Conservation (phyloP, 2,329 filamentous ascomycete species). For the Plectosphaerella sp. region DNA sequence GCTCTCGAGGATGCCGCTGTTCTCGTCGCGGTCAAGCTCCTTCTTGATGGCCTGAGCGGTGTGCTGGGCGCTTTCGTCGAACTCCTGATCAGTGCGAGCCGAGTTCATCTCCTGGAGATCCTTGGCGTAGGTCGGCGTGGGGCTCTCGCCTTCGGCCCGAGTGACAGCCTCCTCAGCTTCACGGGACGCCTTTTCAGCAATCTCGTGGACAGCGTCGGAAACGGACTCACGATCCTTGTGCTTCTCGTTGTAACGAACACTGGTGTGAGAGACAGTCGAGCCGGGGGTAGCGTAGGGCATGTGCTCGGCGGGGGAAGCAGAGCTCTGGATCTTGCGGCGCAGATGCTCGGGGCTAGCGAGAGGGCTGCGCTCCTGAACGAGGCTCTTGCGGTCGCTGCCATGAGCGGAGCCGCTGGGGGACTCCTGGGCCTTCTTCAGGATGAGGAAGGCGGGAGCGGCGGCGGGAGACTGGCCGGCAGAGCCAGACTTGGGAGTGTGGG, state of each 20-base stretch:
- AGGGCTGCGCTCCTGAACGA: conserved; percentile 37
- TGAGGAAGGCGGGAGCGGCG: conserved; percentile 36
- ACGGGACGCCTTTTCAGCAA: conserved; percentile 49
- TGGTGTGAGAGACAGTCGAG: conserved; percentile 11
- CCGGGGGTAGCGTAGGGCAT: conserved; percentile 11
- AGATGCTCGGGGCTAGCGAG: conserved; percentile 39
- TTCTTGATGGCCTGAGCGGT: conserved; percentile 46
- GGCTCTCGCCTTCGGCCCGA: conserved; percentile 49
- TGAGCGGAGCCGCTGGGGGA: conserved; percentile 31
- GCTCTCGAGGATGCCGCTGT: conserved; percentile 48
- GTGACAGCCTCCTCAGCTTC: conserved; percentile 63
- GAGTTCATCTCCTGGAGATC: conserved; percentile 45
- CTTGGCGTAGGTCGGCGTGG: conserved; percentile 47
- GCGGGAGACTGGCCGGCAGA: conserved; percentile 26
- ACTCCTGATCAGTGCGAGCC: conserved; percentile 49
- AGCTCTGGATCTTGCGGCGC: conserved; percentile 31
- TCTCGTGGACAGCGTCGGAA: conserved; percentile 61
- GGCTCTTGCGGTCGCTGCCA: conserved; percentile 33
- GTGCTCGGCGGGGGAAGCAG: conserved; percentile 16
- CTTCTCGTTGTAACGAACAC: conserved; percentile 12
- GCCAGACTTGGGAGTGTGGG: conserved; percentile 34
- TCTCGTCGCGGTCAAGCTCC: conserved; percentile 50
- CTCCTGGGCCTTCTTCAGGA: conserved; percentile 44
- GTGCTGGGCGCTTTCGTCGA: conserved; percentile 42
- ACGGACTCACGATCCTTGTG: conserved; percentile 58